Conservation (phyloP, 2,329 filamentous ascomycete species). For the Colletotrichum zoysiae region DNA sequence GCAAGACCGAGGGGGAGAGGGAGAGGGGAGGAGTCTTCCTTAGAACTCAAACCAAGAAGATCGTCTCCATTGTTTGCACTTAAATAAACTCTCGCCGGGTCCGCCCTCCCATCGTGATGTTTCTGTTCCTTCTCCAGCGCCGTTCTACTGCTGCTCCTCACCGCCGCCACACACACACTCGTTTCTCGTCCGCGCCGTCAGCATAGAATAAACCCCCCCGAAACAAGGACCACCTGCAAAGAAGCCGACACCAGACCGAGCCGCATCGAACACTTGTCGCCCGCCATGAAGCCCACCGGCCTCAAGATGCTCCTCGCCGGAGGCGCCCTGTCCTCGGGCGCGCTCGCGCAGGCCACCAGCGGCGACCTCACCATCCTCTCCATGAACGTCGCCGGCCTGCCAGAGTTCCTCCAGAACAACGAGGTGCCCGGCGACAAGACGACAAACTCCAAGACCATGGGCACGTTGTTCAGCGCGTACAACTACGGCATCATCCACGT, state of each 20-base stretch:
- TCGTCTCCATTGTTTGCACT: neutral
- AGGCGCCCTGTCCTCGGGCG: conserved; percentile 23
- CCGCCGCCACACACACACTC: neutral
- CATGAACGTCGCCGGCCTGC: conserved; percentile 73
- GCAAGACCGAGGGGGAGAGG: neutral
- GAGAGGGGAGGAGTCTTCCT: neutral
- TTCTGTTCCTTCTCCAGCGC: neutral
- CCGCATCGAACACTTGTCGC: neutral
- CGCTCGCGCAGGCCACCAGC: conserved; percentile 34
- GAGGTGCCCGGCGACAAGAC: conserved; percentile 72
- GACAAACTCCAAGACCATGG: conserved; percentile 68
- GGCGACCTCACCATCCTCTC: conserved; percentile 64
- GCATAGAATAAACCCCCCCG: neutral
- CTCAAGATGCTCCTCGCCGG: conserved; percentile 33
- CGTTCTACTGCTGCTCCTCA: neutral
- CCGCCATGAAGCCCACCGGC: conserved; percentile 29
- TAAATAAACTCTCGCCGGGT: conserved; percentile 11
- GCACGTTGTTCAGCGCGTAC: conserved; percentile 66
- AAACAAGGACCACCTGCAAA: neutral
- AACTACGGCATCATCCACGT: conserved; percentile 73
- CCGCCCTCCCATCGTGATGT: too few relatives aligned
- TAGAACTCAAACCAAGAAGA: neutral
- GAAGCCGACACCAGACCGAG: neutral
- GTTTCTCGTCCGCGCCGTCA: neutral
- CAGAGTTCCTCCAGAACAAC: conserved; percentile 68